Evolutionary conservation across 257 asterid species (phyloP).

Genomic region (Catharanthus roseus): DNA sequence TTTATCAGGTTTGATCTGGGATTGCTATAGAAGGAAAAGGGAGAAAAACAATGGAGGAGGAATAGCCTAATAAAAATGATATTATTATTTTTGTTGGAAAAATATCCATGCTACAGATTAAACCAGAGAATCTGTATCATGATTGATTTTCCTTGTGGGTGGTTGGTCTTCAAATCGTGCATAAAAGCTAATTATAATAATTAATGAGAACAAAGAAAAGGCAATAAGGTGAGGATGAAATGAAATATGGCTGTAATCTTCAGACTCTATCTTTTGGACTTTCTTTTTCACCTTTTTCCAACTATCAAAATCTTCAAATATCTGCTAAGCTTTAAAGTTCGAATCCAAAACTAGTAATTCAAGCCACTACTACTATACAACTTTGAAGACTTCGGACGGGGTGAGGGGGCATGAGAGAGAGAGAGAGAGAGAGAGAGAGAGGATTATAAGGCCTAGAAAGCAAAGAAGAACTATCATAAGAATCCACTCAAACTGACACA

Average conservation of each 20-base stretch:
- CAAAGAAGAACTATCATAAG: constrained; percentile 23
- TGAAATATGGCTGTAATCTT: constrained; percentile 11
- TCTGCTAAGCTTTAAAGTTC: constrained; percentile 24
- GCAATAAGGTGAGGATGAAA: not conserved
- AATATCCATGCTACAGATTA: not conserved
- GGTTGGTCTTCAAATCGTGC: not conserved
- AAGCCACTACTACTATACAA: constrained; percentile 27
- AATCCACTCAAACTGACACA: constrained; percentile 43
- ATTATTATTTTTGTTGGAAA: not conserved
- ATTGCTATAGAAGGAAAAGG: constrained; percentile 3
- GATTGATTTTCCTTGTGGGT: not conserved
- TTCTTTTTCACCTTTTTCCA: constrained; percentile 11
- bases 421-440: constrained; percentile 19
- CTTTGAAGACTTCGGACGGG: constrained; percentile 7
- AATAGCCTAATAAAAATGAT: not conserved
- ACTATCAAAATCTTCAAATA: constrained; percentile 8
- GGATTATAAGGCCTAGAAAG: constrained; percentile 11
- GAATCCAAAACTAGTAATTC: constrained; percentile 29
- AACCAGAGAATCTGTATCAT: constrained; percentile 4
- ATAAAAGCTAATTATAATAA: no score
- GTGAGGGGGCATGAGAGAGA: constrained; percentile 1
- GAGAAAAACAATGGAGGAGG: not conserved
- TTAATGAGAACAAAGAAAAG: constrained; percentile 2
- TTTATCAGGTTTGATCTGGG: not conserved
- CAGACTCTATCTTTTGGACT: not conserved